These are phyloP conservation scores for Pelargonium fulgidum DNA, from an alignment of 441 rosid species.

Conservation along the genomic window DNA sequence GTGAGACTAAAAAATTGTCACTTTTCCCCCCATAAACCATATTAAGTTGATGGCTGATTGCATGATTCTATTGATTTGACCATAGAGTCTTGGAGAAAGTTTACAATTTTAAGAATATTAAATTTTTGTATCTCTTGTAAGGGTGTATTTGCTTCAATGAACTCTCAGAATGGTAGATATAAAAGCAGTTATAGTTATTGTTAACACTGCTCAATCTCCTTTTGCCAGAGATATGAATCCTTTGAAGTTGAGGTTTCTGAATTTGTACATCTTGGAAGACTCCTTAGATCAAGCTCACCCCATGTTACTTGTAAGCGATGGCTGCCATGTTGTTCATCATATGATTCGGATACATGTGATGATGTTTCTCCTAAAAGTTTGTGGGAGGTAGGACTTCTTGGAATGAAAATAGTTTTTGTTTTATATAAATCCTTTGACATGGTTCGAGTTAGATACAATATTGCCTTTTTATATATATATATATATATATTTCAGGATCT, in stretches of 20 bases:
- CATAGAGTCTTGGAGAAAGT: background rate
- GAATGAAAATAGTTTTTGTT: slow-evolving; percentile 10
- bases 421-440: slow-evolving; percentile 12
- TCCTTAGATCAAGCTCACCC: slow-evolving; percentile 31
- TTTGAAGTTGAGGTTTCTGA: slow-evolving; percentile 33
- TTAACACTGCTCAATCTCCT: slow-evolving; percentile 17
- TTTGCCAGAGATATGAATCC: slow-evolving; percentile 46
- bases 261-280: slow-evolving; percentile 35
- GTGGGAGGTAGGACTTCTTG: slow-evolving; percentile 68
- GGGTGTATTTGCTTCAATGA: slow-evolving; percentile 1
- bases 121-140: background rate
- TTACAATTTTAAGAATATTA: background rate
- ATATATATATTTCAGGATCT: slow-evolving; percentile 47
- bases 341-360: slow-evolving; percentile 34
- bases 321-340: slow-evolving; percentile 43
- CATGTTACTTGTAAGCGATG: slow-evolving; percentile 45
- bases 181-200: background rate
- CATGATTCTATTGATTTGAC: background rate
- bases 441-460: slow-evolving; percentile 21
- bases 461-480: slow-evolving; percentile 19
- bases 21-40: background rate
- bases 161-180: background rate
- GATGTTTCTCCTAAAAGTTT: slow-evolving; percentile 65
- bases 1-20: background rate
- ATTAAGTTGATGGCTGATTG: background rate